Base-by-base conservation (phyloP, 805 yeast genomes). In the Myxozyma kluyveri region DNA sequence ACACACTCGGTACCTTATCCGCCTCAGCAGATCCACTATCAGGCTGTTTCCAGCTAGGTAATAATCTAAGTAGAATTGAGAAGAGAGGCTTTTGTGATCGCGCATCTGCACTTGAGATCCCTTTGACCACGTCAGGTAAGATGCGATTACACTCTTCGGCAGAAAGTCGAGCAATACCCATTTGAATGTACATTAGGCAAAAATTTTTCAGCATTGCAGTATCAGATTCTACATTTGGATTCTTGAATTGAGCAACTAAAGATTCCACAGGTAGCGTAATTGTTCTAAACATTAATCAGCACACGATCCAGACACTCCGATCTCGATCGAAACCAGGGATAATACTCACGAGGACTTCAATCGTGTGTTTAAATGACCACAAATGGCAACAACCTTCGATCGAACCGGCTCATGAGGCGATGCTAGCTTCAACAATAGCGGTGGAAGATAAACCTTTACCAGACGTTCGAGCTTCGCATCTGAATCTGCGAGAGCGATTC, bases 371-470 rank as follows among this genome's bases (percentile, higher is more conserved):
- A 88, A 63, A 63, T 86, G 83, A 54, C 82, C 82, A 35, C 88
- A 73, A 9, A 84, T 77, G 57, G 81, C 80, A 29, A 84, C 72
- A 1, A 90, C 83, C 37, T 84, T 83, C 24, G 76, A 71, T 55
- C 93, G 76, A 0, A 86, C 96, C 14, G 77, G 70, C 0, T 73
- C 70, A 65, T 85, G 78, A 2, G 83, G 77, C 14, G 96, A 88
- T 1, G 84, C 79, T 47, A 90, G 74, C 65, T 91, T 91, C 56
- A 90, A 71, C 32, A 91, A 69, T 24, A 91, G 65, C 0, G 99
- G 96, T 1, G 88, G 76, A 39, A 91, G 72, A 63, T 84, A 91
- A 0, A 78, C 68, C 9, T 75, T 73, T 37, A 93, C 65, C 3
- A 83, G 69, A 1, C 76, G 64, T 63, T 85, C 83, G 49, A 89